Percentiles rank a stretch among this genome's conserved stretches.
Evolutionary conservation across 192 early-diverging fungal species (phyloP).

Genomic region (Coemansia sp.): DNA sequence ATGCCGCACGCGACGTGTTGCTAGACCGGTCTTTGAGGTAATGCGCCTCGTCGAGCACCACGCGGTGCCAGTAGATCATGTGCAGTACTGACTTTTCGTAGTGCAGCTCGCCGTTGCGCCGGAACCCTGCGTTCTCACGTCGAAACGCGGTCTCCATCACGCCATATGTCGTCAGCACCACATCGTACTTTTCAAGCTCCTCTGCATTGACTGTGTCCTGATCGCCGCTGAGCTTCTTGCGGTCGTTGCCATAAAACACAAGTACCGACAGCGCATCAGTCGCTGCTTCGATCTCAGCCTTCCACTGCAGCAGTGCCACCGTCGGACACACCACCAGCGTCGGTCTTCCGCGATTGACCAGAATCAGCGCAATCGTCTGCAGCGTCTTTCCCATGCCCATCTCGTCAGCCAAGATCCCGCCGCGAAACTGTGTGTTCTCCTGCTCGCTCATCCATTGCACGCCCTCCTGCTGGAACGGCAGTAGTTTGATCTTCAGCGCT

Average conservation of each 20-base stretch:
- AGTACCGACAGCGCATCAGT: constrained; percentile 61
- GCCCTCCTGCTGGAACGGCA: constrained; percentile 88
- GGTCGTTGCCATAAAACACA: constrained; percentile 74
- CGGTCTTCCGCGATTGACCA: constrained; percentile 61
- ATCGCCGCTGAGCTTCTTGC: constrained; percentile 54
- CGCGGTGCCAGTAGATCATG: constrained; percentile 72
- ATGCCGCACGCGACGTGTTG: constrained; percentile 82
- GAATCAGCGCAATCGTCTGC: constrained; percentile 80
- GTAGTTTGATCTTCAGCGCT: constrained; percentile 65
- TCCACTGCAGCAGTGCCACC: constrained; percentile 89
- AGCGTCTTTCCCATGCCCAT: constrained; percentile 98
- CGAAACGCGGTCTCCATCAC: constrained; percentile 73
- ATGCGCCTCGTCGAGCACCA: constrained; percentile 86
- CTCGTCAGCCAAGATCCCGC: constrained; percentile 82
- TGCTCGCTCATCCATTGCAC: constrained; percentile 81
- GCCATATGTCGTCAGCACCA: constrained; percentile 75
- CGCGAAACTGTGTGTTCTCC: constrained; percentile 65
- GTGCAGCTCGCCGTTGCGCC: constrained; percentile 58
- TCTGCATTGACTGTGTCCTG: constrained; percentile 9
- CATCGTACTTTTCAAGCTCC: constrained; percentile 64
- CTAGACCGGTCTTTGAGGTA: constrained; percentile 84
- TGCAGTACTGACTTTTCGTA: constrained; percentile 71
- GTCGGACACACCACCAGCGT: constrained; percentile 86
- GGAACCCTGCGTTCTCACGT: constrained; percentile 69
- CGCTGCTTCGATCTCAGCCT: constrained; percentile 69